These are phyloP conservation scores for Neostapfia colusana DNA, from an alignment of 176 grass and related monocot species.

Conservation along the genomic window DNA sequence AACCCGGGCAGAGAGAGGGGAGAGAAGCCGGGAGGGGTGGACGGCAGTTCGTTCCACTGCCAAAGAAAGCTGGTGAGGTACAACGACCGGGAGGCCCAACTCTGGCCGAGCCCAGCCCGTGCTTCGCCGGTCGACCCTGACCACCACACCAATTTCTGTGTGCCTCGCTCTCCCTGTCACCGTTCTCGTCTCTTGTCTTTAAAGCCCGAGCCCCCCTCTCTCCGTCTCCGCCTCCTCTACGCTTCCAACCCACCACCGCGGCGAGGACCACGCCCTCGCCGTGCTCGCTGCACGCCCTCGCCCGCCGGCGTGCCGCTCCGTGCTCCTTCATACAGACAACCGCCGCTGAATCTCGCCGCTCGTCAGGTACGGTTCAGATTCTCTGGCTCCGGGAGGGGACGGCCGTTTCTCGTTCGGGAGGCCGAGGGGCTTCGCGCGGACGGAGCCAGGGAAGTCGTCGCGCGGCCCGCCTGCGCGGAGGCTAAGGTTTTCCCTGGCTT, in stretches of 20 bases:
- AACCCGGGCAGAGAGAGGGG: too few relatives aligned
- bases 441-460: neutral
- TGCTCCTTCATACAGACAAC: neutral
- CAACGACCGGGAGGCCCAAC: neutral
- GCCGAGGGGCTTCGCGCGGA: constrained; percentile 12
- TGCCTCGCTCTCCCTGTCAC: constrained; percentile 1
- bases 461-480: constrained; percentile 32
- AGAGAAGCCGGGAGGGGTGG: too few relatives aligned
- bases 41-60: too few relatives aligned
- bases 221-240: constrained; percentile 38
- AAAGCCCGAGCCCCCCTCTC: constrained; percentile 25
- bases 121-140: neutral
- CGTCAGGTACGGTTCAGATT: constrained; percentile 29
- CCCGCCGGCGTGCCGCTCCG: neutral
- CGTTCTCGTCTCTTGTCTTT: constrained; percentile 21
- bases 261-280: constrained; percentile 12
- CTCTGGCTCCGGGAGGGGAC: constrained; percentile 14
- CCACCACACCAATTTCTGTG: neutral
- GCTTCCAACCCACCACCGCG: constrained; percentile 45
- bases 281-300: constrained; percentile 12
- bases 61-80: too few relatives aligned
- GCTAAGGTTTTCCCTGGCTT: constrained; percentile 33
- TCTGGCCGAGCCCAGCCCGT: neutral
- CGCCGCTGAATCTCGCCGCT: constrained; percentile 22
- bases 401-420: constrained; percentile 23